These are phyloP conservation scores for Puccinia hordei DNA, from an alignment of 1,284 basidiomycete genomes.

Conservation along the genomic window DNA sequence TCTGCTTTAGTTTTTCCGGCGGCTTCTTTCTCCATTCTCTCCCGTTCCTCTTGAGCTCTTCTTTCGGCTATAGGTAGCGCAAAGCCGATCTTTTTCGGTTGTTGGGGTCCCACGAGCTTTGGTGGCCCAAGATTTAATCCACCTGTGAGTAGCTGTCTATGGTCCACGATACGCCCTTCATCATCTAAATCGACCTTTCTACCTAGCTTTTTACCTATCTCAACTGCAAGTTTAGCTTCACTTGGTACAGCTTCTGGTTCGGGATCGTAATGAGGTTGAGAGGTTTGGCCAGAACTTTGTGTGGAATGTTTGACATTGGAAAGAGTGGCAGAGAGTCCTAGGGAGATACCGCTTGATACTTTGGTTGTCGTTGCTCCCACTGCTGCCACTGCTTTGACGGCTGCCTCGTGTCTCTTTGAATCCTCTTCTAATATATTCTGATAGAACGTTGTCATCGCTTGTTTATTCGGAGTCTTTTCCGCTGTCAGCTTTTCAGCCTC, in stretches of 20 bases:
- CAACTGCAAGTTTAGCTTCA: constrained; percentile 70
- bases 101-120: constrained; percentile 38
- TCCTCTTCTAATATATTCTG: constrained; percentile 55
- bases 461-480: constrained; percentile 69
- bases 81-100: constrained; percentile 42
- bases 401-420: constrained; percentile 54
- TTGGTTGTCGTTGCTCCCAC: background rate
- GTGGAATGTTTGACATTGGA: background rate
- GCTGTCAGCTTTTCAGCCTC: constrained; percentile 77
- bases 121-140: constrained; percentile 75
- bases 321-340: constrained; percentile 29
- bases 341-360: background rate
- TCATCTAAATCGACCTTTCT: constrained; percentile 94
- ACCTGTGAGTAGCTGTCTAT: constrained; percentile 83
- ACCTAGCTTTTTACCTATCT: constrained; percentile 70
- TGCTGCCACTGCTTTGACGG: constrained; percentile 52
- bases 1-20: background rate
- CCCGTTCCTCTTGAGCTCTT: constrained; percentile 27
- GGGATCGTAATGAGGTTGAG: constrained; percentile 62
- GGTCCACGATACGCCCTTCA: constrained; percentile 95
- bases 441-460: constrained; percentile 55
- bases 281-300: background rate
- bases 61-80: constrained; percentile 45
- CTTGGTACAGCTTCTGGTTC: constrained; percentile 68
- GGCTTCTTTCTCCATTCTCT: constrained; percentile 20